Conservation (phyloP, 2,329 filamentous ascomycete species). For the Metarhizium brunneum region DNA sequence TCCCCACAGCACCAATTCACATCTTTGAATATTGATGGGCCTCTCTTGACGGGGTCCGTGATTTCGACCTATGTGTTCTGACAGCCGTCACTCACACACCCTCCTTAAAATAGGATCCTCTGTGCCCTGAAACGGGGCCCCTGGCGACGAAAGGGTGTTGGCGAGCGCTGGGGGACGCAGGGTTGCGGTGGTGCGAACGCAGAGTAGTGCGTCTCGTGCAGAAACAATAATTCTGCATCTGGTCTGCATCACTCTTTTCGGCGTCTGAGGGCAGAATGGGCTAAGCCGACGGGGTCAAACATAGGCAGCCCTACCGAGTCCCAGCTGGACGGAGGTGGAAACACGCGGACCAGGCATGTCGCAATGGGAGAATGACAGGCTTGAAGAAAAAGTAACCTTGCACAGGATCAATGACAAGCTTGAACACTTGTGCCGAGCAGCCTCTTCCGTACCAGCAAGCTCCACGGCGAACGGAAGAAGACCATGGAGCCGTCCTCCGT, state of each 20-base stretch:
- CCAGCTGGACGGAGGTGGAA: too few relatives aligned
- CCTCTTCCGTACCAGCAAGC: not conserved
- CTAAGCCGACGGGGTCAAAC: too few relatives aligned
- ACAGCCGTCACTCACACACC: not conserved
- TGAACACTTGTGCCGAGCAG: too few relatives aligned
- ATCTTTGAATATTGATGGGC: too few relatives aligned
- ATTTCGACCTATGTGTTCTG: not conserved
- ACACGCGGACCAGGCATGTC: too few relatives aligned
- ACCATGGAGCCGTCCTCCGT: not conserved
- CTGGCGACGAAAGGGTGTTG: not conserved
- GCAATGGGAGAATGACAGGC: not conserved
- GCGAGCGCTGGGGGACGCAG: not conserved
- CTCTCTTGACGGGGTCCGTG: too few relatives aligned
- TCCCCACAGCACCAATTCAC: too few relatives aligned
- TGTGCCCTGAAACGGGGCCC: slow-evolving; percentile 1
- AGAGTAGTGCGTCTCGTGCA: too few relatives aligned
- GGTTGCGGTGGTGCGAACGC: not conserved
- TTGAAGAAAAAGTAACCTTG: too few relatives aligned
- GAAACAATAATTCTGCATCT: not conserved
- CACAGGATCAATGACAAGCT: not conserved
- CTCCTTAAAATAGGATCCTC: not conserved
- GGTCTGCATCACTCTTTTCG: not conserved
- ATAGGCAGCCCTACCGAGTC: too few relatives aligned
- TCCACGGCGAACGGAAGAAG: not conserved
- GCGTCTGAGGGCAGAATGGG: not conserved